Conservation (phyloP, 768 basidiomycete genomes). For the Podaxis sp. region DNA sequence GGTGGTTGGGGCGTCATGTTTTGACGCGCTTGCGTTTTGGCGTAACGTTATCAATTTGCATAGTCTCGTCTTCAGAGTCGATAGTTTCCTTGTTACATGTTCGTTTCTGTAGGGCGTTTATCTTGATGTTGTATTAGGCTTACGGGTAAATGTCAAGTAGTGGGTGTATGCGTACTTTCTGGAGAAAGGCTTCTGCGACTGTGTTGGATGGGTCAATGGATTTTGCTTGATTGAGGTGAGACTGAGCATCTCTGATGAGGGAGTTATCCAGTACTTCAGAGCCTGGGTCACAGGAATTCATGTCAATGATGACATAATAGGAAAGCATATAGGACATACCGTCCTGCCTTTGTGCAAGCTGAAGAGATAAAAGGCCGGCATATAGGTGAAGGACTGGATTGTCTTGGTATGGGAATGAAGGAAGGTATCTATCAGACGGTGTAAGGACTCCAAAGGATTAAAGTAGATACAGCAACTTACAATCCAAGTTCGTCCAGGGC, state of each 20-base stretch:
- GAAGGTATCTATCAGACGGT: conserved; percentile 61
- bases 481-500: conserved; percentile 87
- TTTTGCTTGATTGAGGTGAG: conserved; percentile 64
- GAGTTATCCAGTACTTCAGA: conserved; percentile 25
- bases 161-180: conserved; percentile 36
- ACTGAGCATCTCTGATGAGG: conserved; percentile 53
- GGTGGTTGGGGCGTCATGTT: conserved; percentile 2
- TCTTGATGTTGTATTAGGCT: neutral
- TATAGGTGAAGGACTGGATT: conserved; percentile 79
- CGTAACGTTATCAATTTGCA: conserved; percentile 21
- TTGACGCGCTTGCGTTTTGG: conserved; percentile 34
- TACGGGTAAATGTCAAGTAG: neutral
- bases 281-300: conserved; percentile 5
- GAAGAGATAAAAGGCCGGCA: conserved; percentile 72
- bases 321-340: conserved; percentile 12
- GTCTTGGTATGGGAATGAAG: conserved; percentile 85
- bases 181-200: conserved; percentile 51
- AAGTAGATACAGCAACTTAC: conserved; percentile 39
- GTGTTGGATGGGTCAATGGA: conserved; percentile 55
- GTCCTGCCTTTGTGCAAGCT: conserved; percentile 45
- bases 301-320: conserved; percentile 1
- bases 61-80: conserved; percentile 21
- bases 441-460: conserved; percentile 1
- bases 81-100: conserved; percentile 14
- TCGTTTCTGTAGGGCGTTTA: conserved; percentile 15